These are phyloP conservation scores for Vaccinium corymbosum DNA, from an alignment of 148 eudicot species.

Conservation along the genomic window DNA sequence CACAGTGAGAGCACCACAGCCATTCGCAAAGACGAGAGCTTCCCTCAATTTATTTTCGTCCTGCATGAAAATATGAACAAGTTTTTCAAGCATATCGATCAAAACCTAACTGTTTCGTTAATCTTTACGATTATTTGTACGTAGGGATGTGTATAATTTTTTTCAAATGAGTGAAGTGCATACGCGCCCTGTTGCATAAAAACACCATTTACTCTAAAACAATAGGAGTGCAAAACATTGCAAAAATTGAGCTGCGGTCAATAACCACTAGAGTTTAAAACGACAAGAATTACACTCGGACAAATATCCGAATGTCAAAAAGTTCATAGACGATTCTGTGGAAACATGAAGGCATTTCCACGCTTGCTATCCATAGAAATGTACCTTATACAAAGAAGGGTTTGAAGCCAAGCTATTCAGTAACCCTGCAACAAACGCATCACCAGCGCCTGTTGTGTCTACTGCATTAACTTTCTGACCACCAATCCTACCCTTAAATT, in stretches of 20 bases:
- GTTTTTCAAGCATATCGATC: neutral
- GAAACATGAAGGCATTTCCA: neutral
- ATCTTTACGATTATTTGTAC: no score
- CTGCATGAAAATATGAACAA: conserved; percentile 23
- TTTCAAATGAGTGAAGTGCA: no score
- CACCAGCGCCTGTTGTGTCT: conserved; percentile 94
- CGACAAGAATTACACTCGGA: no score
- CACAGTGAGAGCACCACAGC: conserved; percentile 76
- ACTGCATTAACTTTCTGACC: conserved; percentile 61
- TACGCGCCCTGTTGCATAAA: no score
- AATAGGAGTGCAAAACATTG: neutral
- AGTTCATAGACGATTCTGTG: neutral
- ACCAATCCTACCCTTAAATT: conserved; percentile 67
- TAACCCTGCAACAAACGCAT: conserved; percentile 76
- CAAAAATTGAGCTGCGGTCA: neutral
- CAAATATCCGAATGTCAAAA: neutral
- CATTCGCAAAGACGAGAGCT: conserved; percentile 74
- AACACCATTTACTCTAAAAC: no score
- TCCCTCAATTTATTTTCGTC: conserved; percentile 58
- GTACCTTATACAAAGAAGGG: conserved; percentile 51
- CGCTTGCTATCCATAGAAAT: neutral
- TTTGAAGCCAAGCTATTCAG: conserved; percentile 62
- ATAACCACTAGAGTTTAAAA: no score
- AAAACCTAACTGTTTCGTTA: no score
- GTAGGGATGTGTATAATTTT: no score